Conservation (phyloP, 768 basidiomycete species). For the Tephrocybe sp. region DNA sequence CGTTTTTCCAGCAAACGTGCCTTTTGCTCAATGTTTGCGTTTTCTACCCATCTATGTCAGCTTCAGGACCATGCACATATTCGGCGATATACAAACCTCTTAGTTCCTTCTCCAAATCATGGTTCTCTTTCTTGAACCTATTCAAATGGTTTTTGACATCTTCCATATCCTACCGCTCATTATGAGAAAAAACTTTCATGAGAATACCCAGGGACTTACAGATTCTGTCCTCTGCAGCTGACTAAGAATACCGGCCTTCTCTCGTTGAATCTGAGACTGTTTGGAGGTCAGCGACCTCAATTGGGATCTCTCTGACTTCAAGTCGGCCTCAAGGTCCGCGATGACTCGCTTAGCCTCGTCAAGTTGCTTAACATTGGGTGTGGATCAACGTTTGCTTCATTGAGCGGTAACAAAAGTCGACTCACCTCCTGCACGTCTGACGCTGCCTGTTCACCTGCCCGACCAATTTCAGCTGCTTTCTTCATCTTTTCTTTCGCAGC, state of each 20-base stretch:
- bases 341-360: conserved; percentile 65
- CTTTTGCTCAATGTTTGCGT: conserved; percentile 69
- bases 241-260: conserved; percentile 59
- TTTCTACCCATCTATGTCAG: conserved; percentile 39
- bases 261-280: conserved; percentile 58
- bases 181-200: conserved; percentile 5
- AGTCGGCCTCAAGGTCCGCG: conserved; percentile 64
- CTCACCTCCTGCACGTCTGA: conserved; percentile 55
- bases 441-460: conserved; percentile 44
- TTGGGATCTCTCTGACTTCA: conserved; percentile 68
- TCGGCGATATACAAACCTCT: conserved; percentile 42
- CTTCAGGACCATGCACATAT: background rate
- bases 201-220: conserved; percentile 36
- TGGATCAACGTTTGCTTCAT: conserved; percentile 1
- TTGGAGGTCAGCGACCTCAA: conserved; percentile 62
- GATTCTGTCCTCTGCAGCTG: conserved; percentile 72
- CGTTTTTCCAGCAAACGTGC: conserved; percentile 64
- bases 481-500: conserved; percentile 55
- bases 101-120: conserved; percentile 69
- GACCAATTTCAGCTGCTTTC: conserved; percentile 52
- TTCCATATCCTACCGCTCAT: conserved; percentile 65
- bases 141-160: conserved; percentile 69
- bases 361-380: conserved; percentile 56
- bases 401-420: background rate
- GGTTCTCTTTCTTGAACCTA: conserved; percentile 69